These are phyloP conservation scores for Solanum bulbocastanum DNA, from an alignment of 257 asterid species.

Conservation along the genomic window DNA sequence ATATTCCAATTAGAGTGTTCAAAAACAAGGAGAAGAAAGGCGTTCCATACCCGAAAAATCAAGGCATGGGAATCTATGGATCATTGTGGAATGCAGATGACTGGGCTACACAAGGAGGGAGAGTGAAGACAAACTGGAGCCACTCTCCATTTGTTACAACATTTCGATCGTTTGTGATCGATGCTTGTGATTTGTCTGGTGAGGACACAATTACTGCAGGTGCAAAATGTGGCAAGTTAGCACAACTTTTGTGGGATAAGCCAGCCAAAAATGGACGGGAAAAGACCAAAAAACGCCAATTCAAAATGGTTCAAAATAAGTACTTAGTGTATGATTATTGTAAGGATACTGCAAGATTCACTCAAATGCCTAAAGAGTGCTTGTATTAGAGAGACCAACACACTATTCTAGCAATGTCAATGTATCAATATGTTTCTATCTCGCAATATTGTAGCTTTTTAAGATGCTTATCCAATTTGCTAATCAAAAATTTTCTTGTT, in stretches of 20 bases:
- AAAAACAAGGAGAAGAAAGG: constrained; percentile 33
- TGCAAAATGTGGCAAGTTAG: constrained; percentile 25
- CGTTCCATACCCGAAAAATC: constrained; percentile 26
- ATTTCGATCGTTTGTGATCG: constrained; percentile 27
- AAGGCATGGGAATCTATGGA: constrained; percentile 51
- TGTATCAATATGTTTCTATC: neutral
- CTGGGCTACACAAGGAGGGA: constrained; percentile 67
- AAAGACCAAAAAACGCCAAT: constrained; percentile 12
- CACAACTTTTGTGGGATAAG: constrained; percentile 58
- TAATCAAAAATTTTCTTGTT: neutral
- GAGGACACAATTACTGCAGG: constrained; percentile 6
- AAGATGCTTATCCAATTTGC: neutral
- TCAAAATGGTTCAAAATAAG: constrained; percentile 23
- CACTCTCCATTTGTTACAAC: constrained; percentile 33
- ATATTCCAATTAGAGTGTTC: constrained; percentile 38
- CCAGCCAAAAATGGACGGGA: constrained; percentile 26
- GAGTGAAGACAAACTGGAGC: constrained; percentile 54
- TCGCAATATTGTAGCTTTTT: neutral
- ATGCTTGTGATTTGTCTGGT: constrained; percentile 31
- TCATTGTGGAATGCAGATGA: constrained; percentile 54
- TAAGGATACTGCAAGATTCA: constrained; percentile 34
- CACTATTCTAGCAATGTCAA: neutral
- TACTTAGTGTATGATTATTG: constrained; percentile 51
- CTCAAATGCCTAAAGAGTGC: constrained; percentile 44
- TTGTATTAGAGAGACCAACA: neutral